Evolutionary conservation across 2,329 filamentous ascomycete species (phyloP).

Genomic region (Pestalotiopsis sp.): DNA sequence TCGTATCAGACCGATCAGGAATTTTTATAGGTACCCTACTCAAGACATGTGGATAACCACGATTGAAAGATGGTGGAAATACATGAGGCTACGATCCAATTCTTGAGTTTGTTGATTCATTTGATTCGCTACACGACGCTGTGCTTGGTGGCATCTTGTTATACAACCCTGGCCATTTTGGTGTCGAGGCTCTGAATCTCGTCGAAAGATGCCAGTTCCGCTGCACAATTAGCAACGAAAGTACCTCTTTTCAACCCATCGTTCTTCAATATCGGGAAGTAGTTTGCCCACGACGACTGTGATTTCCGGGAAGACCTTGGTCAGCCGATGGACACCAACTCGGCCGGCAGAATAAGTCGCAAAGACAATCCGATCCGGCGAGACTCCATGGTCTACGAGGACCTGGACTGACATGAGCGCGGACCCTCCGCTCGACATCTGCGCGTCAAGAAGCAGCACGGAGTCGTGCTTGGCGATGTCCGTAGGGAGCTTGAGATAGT

Average conservation of each 20-base stretch:
- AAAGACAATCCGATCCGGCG: slow-evolving; percentile 81
- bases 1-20: neutral
- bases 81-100: neutral
- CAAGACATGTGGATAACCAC: neutral
- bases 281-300: slow-evolving; percentile 83
- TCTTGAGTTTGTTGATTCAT: neutral
- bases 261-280: slow-evolving; percentile 76
- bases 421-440: slow-evolving; percentile 88
- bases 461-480: slow-evolving; percentile 74
- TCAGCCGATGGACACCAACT: slow-evolving; percentile 79
- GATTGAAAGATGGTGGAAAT: neutral
- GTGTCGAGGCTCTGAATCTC: neutral
- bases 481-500: slow-evolving; percentile 79
- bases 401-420: slow-evolving; percentile 93
- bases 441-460: slow-evolving; percentile 85
- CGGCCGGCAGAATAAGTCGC: slow-evolving; percentile 90
- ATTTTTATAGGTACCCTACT: neutral
- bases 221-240: slow-evolving; percentile 68
- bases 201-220: no score
- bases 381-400: slow-evolving; percentile 90
- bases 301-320: slow-evolving; percentile 85
- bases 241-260: slow-evolving; percentile 90
- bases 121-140: neutral
- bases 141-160: neutral
- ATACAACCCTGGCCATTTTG: neutral